phyloP scores from a whole-genome alignment of 2,329 filamentous ascomycete species.

The Teratosphaeria viscida region DNA sequence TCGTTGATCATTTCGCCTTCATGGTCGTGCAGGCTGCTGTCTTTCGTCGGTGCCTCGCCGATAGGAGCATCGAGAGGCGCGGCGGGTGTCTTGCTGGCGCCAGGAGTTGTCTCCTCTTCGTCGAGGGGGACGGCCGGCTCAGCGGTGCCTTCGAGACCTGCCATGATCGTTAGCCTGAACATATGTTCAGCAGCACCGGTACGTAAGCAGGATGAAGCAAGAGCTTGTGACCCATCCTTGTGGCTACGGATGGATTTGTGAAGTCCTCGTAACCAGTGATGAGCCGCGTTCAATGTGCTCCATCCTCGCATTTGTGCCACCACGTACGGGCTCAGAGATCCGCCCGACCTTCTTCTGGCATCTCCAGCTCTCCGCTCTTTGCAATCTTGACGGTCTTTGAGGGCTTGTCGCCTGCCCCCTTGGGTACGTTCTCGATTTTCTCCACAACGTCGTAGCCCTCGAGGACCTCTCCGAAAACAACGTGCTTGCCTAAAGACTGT shows the following conservation, averaged over 20 bases:
- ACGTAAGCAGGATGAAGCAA: slow-evolving; percentile 3
- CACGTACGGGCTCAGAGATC: slow-evolving; percentile 54
- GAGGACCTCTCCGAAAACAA: slow-evolving; percentile 81
- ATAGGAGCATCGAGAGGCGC: slow-evolving; percentile 3
- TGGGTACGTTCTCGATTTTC: slow-evolving; percentile 64
- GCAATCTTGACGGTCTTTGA: slow-evolving; percentile 59
- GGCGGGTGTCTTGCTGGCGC: slow-evolving; percentile 1
- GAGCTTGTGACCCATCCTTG: slow-evolving; percentile 1
- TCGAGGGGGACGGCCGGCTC: slow-evolving; percentile 31
- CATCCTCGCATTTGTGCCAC: neutral
- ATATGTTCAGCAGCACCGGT: slow-evolving; percentile 6
- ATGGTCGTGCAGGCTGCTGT: slow-evolving; percentile 8
- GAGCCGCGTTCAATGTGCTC: neutral
- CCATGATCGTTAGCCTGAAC: neutral
- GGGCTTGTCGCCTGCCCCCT: slow-evolving; percentile 58
- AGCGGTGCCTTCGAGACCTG: slow-evolving; percentile 36
- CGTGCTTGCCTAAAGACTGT: slow-evolving; percentile 59
- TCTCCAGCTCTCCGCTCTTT: slow-evolving; percentile 74
- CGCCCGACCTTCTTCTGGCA: slow-evolving; percentile 82
- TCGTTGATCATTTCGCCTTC: slow-evolving; percentile 9
- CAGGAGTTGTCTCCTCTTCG: slow-evolving; percentile 27
- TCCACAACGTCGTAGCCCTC: slow-evolving; percentile 75
- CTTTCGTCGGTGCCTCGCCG: slow-evolving; percentile 10
- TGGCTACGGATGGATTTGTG: neutral
- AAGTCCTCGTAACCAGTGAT: neutral